phyloP scores from a whole-genome alignment of 192 early-diverging fungal species.

The Coemansia aciculifera region DNA sequence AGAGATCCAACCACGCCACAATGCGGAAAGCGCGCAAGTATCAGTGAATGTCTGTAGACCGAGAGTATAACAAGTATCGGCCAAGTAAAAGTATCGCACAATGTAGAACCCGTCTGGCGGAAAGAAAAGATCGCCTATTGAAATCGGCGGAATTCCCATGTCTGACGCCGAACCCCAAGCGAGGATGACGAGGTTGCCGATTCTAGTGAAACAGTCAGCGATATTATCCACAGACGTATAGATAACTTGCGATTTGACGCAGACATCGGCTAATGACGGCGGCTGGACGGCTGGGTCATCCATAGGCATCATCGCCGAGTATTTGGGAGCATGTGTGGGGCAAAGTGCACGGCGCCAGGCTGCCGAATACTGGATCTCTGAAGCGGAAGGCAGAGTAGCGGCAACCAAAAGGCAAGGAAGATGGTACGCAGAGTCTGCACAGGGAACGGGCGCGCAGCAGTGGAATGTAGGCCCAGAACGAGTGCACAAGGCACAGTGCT shows the following conservation, averaged over 20 bases:
- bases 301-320: conserved; percentile 43
- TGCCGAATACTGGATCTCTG: conserved; percentile 31
- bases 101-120: conserved; percentile 11
- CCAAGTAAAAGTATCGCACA: conserved; percentile 14
- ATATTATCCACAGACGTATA: not conserved
- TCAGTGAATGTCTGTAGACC: not conserved
- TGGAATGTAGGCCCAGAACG: conserved; percentile 41
- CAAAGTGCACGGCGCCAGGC: conserved; percentile 51
- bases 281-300: conserved; percentile 18
- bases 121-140: not conserved
- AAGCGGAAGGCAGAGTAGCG: not conserved
- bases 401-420: conserved; percentile 38
- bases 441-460: conserved; percentile 50
- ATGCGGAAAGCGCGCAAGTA: not conserved
- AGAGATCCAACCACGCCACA: conserved; percentile 21
- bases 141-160: not conserved
- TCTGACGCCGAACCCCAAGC: conserved; percentile 5
- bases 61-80: conserved; percentile 4
- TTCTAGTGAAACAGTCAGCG: not conserved
- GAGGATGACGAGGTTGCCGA: conserved; percentile 22
- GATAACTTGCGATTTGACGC: conserved; percentile 17
- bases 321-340: conserved; percentile 32
- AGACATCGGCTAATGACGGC: conserved; percentile 10
- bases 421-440: conserved; percentile 40
- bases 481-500: conserved; percentile 26